Evolutionary conservation across 2,329 filamentous ascomycete genomes (phyloP).

Genomic region (Aspergillus carbonarius): DNA sequence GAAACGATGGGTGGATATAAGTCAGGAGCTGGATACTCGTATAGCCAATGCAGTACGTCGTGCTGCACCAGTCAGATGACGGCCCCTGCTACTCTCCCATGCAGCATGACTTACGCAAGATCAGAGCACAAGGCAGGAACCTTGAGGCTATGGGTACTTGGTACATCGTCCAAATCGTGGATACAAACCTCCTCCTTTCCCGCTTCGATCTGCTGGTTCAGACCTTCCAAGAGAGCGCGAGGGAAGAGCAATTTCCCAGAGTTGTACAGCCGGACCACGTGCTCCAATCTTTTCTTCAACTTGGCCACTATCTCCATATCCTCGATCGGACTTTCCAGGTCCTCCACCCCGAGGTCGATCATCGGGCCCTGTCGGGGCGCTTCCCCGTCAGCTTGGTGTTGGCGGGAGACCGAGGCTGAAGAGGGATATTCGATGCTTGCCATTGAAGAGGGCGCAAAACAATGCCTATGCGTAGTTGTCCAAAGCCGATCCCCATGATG

Average conservation of each 20-base stretch:
- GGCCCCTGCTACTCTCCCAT: background rate
- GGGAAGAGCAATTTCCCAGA: slow-evolving; percentile 25
- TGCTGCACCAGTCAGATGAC: slow-evolving; percentile 7
- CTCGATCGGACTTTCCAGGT: background rate
- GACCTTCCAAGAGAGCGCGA: slow-evolving; percentile 17
- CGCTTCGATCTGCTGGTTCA: slow-evolving; percentile 17
- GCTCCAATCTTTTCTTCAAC: slow-evolving; percentile 16
- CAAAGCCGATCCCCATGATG: background rate
- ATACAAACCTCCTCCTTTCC: slow-evolving; percentile 19
- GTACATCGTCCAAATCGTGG: slow-evolving; percentile 15
- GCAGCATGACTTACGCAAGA: slow-evolving; percentile 14
- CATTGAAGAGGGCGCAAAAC: background rate
- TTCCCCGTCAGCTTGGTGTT: background rate
- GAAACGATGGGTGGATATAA: slow-evolving; percentile 12
- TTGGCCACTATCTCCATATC: slow-evolving; percentile 11
- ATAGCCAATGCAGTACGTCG: slow-evolving; percentile 22
- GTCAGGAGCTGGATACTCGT: slow-evolving; percentile 20
- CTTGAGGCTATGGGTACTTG: slow-evolving; percentile 17
- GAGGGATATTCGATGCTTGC: background rate
- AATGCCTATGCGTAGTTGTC: background rate
- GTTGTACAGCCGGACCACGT: slow-evolving; percentile 20
- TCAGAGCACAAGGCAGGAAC: slow-evolving; percentile 18
- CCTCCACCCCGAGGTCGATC: background rate
- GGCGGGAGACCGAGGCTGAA: background rate
- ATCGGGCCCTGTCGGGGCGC: background rate